A percentile compares a stretch with the other conserved stretches of the same genome.
Evolutionary conservation across 768 basidiomycete species (phyloP).

Genomic region (Agaricus subrufescens): DNA sequence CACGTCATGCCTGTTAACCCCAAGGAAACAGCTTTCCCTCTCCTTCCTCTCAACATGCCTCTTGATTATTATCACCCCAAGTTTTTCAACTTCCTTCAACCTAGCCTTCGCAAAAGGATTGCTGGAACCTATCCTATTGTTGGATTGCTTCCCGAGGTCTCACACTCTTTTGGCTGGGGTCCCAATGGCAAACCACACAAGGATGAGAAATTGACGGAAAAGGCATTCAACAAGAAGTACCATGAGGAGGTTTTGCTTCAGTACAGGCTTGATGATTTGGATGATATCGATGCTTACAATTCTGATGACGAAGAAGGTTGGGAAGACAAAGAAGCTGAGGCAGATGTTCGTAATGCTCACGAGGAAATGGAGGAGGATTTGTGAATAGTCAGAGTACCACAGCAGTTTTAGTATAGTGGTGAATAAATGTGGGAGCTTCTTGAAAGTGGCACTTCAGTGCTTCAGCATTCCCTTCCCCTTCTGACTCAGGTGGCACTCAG

Average conservation of each 20-base stretch:
- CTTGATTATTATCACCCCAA: background rate
- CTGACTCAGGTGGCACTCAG: too few species aligned
- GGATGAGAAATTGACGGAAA: background rate
- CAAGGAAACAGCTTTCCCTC: too few species aligned
- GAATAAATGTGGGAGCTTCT: too few species aligned
- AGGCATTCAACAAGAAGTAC: background rate
- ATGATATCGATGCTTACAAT: background rate
- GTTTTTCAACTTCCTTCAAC: background rate
- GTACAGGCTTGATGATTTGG: background rate
- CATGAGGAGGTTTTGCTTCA: background rate
- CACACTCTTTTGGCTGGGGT: background rate
- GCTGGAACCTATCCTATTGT: background rate
- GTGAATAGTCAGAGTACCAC: too few species aligned
- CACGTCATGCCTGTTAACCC: too few species aligned
- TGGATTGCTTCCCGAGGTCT: background rate
- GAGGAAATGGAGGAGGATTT: too few species aligned
- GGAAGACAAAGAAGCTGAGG: background rate
- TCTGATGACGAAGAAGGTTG: background rate
- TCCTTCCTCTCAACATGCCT: background rate
- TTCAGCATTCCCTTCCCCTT: too few species aligned
- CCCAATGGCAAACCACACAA: too few species aligned
- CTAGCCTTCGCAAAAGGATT: background rate
- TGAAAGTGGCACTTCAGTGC: too few species aligned
- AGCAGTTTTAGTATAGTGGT: too few species aligned
- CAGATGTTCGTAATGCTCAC: background rate